phyloP scores from a whole-genome alignment of 805 yeast genomes.

The Ogataea paraovalis region DNA sequence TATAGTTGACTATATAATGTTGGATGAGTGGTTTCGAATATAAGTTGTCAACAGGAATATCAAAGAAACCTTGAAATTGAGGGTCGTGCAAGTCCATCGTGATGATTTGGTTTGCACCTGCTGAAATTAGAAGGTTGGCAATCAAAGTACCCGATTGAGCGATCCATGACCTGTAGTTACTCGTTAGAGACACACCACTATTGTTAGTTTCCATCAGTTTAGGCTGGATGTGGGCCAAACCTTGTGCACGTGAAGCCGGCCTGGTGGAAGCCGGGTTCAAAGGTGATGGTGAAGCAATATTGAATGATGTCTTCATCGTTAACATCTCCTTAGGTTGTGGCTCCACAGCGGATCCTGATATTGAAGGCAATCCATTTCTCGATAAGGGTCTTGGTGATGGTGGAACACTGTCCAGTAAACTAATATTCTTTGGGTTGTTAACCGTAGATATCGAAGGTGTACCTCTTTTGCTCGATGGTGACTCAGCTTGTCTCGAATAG shows the following conservation, averaged over 20 bases:
- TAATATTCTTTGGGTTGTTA: slow-evolving; percentile 9
- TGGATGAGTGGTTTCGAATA: slow-evolving; percentile 85
- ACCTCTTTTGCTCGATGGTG: slow-evolving; percentile 75
- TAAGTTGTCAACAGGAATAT: slow-evolving; percentile 91
- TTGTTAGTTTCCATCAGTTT: slow-evolving; percentile 18
- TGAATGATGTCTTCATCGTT: slow-evolving; percentile 4
- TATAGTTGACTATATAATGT: slow-evolving; percentile 71
- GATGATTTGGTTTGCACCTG: slow-evolving; percentile 95
- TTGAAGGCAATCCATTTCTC: slow-evolving; percentile 15
- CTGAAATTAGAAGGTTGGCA: slow-evolving; percentile 80
- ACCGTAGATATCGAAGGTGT: slow-evolving; percentile 50
- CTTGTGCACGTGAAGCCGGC: slow-evolving; percentile 7
- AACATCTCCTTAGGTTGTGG: slow-evolving; percentile 13
- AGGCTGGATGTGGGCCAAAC: slow-evolving; percentile 1
- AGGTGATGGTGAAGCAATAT: slow-evolving; percentile 9
- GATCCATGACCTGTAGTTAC: slow-evolving; percentile 83
- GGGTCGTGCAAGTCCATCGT: slow-evolving; percentile 99
- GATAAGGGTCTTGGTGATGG: slow-evolving; percentile 42
- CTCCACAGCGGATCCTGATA: slow-evolving; percentile 4
- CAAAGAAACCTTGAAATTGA: slow-evolving; percentile 96
- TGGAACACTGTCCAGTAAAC: slow-evolving; percentile 39
- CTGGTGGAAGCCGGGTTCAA: slow-evolving; percentile 5
- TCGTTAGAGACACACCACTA: slow-evolving; percentile 41
- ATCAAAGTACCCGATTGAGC: slow-evolving; percentile 92
- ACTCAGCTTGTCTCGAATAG: slow-evolving; percentile 93